Conservation (phyloP, 1,284 basidiomycete genomes). For the Melampsora occidentalis region DNA sequence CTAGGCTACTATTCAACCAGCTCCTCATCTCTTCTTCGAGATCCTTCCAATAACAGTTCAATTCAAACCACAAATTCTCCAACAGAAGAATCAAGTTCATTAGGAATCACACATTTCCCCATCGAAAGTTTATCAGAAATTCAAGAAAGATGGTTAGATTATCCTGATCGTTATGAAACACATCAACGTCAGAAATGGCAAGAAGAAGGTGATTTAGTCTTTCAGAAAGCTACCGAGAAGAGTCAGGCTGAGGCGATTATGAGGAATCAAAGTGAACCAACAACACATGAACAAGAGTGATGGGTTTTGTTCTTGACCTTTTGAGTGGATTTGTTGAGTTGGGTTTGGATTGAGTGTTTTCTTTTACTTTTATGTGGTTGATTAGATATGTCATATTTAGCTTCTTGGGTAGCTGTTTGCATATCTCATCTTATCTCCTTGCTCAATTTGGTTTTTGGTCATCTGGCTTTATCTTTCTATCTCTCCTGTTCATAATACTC, state of each 20-base stretch:
- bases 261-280: neutral
- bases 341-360: too few relatives aligned
- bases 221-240: slow-evolving; percentile 18
- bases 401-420: too few relatives aligned
- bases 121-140: slow-evolving; percentile 62
- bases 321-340: too few relatives aligned
- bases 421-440: too few relatives aligned
- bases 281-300: too few relatives aligned
- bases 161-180: slow-evolving; percentile 29
- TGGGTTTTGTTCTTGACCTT: too few relatives aligned
- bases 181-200: slow-evolving; percentile 35
- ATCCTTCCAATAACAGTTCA: too few relatives aligned
- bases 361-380: too few relatives aligned
- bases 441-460: too few relatives aligned
- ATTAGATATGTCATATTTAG: too few relatives aligned
- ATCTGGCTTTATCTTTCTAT: too few relatives aligned
- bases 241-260: slow-evolving; percentile 10
- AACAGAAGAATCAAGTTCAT: slow-evolving; percentile 62
- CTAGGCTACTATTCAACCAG: slow-evolving; percentile 76
- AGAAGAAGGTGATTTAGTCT: slow-evolving; percentile 30
- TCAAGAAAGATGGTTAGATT: slow-evolving; percentile 53
- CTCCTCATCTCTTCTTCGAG: slow-evolving; percentile 2
- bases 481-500: too few relatives aligned
- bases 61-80: slow-evolving; percentile 54
- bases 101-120: slow-evolving; percentile 63